These are phyloP conservation scores for Leptographium procerum DNA, from an alignment of 2,329 filamentous ascomycete genomes.

Conservation along the genomic window DNA sequence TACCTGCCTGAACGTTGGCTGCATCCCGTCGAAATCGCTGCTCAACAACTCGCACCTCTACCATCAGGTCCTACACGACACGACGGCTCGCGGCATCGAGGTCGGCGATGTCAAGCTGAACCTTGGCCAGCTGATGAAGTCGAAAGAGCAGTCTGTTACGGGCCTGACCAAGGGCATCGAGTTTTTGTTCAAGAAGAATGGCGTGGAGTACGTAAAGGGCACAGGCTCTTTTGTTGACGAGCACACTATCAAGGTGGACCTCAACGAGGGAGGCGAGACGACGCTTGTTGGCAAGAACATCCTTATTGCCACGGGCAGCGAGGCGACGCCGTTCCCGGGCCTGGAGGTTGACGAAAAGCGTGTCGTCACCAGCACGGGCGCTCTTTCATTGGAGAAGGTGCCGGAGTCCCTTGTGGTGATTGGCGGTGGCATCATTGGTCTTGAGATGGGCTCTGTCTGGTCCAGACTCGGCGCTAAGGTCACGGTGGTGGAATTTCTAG, in stretches of 20 bases:
- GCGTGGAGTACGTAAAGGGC: conserved; percentile 95
- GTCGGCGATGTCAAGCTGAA: conserved; percentile 96
- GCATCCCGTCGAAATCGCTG: conserved; percentile 97
- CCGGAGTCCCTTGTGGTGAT: conserved; percentile 97
- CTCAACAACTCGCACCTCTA: conserved; percentile 99
- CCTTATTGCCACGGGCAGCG: conserved; percentile 89
- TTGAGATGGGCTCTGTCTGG: conserved; percentile 98
- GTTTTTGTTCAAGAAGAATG: conserved; percentile 98
- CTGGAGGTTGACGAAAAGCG: conserved; percentile 95
- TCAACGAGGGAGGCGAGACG: conserved; percentile 85
- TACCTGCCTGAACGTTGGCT: conserved; percentile 97
- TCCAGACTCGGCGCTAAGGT: conserved; percentile 87
- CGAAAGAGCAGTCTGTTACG: conserved; percentile 83
- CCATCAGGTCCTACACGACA: conserved; percentile 94
- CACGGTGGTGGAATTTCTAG: conserved; percentile 92
- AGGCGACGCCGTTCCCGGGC: conserved; percentile 92
- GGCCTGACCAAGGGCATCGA: conserved; percentile 95
- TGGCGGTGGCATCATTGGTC: conserved; percentile 94
- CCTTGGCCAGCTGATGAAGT: conserved; percentile 92
- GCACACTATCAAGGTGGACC: conserved; percentile 81
- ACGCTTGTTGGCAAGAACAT: conserved; percentile 90
- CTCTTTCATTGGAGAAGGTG: conserved; percentile 77
- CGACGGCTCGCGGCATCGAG: conserved; percentile 93
- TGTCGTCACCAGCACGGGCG: conserved; percentile 92
- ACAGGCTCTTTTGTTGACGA: conserved; percentile 77